Evolutionary conservation across 2,329 filamentous ascomycete genomes (phyloP), one percentile per base, ranked within the genome.

Genomic region (Colletotrichum magnum): DNA sequence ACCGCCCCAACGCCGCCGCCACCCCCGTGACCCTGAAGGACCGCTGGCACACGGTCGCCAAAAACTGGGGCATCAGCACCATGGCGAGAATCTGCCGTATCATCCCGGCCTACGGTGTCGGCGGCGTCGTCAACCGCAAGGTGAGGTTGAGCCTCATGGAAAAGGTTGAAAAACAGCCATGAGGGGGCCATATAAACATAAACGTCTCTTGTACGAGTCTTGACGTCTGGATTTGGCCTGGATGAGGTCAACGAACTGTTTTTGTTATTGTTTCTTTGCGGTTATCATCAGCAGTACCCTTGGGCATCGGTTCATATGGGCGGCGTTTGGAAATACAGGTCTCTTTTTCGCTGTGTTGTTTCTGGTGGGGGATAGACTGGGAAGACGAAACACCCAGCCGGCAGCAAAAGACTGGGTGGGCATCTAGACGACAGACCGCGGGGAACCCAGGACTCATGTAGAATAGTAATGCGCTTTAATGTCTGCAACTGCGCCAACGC

Each of bases 101-200:
- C 74, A 87, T 97, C 2, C 94, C 94, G 18, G 94, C 94, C 0
- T 97, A 95, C 83, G 95, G 94, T 2, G 86, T 97, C 13, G 95
- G 94, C 1, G 94, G 94, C 0, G 93, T 97, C 12, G 92, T 96
- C 12, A 97, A 97, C 80, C 87, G 86, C 68, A 90, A 92, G 75
- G 84, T 95, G 52, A 86, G 94, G 74, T 84, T 82, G 75, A 83
- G 78, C 61, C 77, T 95, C 74, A 94, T 97, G 91, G 83, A 82
- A 73, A 86, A 79, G 26, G 50, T 62, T 2, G 64, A 64, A 28
- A 57, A 39, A 13, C 51, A 26, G 15, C 15, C 61, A 50, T 69
- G 48, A 64, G 28, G 7, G 26, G 21, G 21, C 21, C 21, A 24
- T 4, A 24, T 24, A 9, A 16, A 5, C 2, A 5, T n/a, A 15